These are phyloP conservation scores for Stereum hirsutum DNA, from an alignment of 1,284 basidiomycete genomes.

Conservation along the genomic window DNA sequence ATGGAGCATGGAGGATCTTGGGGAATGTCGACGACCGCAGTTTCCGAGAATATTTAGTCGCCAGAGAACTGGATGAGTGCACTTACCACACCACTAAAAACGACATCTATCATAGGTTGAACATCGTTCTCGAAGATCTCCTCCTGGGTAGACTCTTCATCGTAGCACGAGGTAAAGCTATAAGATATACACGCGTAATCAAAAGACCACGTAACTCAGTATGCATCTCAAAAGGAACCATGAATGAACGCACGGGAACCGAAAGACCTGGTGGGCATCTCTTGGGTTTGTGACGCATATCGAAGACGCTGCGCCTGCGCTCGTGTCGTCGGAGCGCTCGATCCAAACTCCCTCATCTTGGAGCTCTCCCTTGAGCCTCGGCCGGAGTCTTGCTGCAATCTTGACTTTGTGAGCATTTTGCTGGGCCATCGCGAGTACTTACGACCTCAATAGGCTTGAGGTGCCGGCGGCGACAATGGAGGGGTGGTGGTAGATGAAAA, in stretches of 20 bases:
- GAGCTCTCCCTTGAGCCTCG: constrained; percentile 47
- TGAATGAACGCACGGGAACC: constrained; percentile 50
- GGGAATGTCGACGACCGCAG: no score
- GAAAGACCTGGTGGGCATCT: constrained; percentile 54
- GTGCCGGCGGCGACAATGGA: no score
- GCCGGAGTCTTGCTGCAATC: constrained; percentile 60
- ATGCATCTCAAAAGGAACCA: background rate
- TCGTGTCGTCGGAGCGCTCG: constrained; percentile 28
- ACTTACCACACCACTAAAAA: constrained; percentile 61
- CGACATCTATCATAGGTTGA: constrained; percentile 57
- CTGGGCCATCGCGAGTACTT: no score
- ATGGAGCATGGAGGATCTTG: no score
- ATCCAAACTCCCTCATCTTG: constrained; percentile 55
- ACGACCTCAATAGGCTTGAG: no score
- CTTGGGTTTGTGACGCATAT: constrained; percentile 60
- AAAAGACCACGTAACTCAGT: background rate
- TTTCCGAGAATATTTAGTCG: no score
- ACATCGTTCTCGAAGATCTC: constrained; percentile 67
- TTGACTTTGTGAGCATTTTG: constrained; percentile 31
- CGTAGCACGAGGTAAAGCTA: constrained; percentile 67
- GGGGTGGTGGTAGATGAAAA: no score
- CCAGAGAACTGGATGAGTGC: background rate
- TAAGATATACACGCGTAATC: background rate
- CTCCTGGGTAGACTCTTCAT: constrained; percentile 52
- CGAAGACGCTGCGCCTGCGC: constrained; percentile 24